phyloP scores from a whole-genome alignment of 2,329 filamentous ascomycete genomes.

The Paramyrothecium sp. region DNA sequence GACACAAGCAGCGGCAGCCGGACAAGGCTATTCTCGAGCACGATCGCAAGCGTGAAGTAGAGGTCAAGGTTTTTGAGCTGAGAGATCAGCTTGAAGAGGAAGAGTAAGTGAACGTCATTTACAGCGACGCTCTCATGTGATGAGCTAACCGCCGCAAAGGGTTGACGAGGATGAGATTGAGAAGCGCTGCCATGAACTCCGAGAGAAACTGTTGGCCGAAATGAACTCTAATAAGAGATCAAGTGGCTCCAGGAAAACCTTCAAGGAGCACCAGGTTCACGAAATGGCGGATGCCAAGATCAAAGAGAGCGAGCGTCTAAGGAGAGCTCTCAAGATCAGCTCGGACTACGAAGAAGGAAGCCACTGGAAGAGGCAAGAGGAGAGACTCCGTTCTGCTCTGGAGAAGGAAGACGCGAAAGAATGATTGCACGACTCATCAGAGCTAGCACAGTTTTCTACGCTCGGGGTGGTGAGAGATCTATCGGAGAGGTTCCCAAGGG shows the following conservation, averaged over 20 bases:
- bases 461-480: too few species aligned
- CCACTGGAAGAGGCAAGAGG: conserved; percentile 83
- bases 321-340: conserved; percentile 83
- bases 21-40: conserved; percentile 94
- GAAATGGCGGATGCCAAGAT: conserved; percentile 96
- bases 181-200: conserved; percentile 43
- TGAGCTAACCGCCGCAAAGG: conserved; percentile 36
- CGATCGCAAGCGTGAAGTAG: conserved; percentile 85
- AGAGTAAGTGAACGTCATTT: conserved; percentile 50
- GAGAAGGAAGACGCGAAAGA: conserved; percentile 37
- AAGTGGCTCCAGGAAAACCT: conserved; percentile 43
- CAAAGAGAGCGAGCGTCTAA: conserved; percentile 85
- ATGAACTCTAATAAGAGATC: conserved; percentile 29
- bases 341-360: conserved; percentile 82
- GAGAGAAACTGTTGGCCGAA: conserved; percentile 38
- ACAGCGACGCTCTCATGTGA: neutral
- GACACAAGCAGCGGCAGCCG: conserved; percentile 78
- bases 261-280: conserved; percentile 94
- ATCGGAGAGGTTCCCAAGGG: too few species aligned
- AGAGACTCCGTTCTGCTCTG: conserved; percentile 51
- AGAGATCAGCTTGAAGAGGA: conserved; percentile 90
- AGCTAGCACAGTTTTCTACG: too few species aligned
- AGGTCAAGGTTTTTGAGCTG: conserved; percentile 90
- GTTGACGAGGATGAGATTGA: conserved; percentile 92
- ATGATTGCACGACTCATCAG: neutral